A percentile compares a stretch with the other conserved stretches of the same genome.
phyloP scores from a whole-genome alignment of 1,284 basidiomycete species.

The Chondrostereum purpureum region DNA sequence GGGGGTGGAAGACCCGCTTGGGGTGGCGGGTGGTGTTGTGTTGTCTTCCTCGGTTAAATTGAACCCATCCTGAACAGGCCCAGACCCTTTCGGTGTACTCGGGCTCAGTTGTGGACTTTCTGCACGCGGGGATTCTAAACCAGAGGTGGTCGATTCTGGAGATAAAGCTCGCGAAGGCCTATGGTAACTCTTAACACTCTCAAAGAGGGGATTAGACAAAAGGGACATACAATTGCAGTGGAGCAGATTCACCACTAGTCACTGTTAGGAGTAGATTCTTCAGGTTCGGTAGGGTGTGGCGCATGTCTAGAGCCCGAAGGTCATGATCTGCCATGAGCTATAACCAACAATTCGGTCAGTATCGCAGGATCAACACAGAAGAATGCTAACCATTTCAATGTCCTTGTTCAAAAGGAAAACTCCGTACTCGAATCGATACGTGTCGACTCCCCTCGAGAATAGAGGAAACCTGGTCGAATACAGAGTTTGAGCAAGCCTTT shows the following conservation, averaged over 20 bases:
- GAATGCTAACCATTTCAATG: conserved; percentile 76
- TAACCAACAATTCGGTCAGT: too few species aligned
- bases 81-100: conserved; percentile 31
- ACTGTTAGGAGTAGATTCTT: conserved; percentile 90
- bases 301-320: conserved; percentile 83
- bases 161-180: conserved; percentile 6
- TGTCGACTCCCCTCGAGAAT: conserved; percentile 90
- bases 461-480: conserved; percentile 73
- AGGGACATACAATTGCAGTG: conserved; percentile 34
- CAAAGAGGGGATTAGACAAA: conserved; percentile 2
- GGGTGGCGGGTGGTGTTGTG: conserved; percentile 30
- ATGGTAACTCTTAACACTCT: conserved; percentile 5
- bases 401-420: conserved; percentile 97
- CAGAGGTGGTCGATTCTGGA: conserved; percentile 13
- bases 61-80: conserved; percentile 8
- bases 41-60: conserved; percentile 24
- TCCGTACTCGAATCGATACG: conserved; percentile 96
- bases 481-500: conserved; percentile 5
- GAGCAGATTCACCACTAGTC: conserved; percentile 55
- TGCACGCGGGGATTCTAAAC: conserved; percentile 16
- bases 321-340: conserved; percentile 89
- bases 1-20: conserved; percentile 52
- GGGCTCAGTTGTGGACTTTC: conserved; percentile 26
- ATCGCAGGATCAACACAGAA: conserved; percentile 10
- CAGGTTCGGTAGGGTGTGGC: conserved; percentile 94